Percentiles rank a stretch among this genome's conserved stretches.
These are phyloP conservation scores for Elongisporangium anandrum DNA, from an alignment of 352 stramenopile species.

Conservation along the genomic window DNA sequence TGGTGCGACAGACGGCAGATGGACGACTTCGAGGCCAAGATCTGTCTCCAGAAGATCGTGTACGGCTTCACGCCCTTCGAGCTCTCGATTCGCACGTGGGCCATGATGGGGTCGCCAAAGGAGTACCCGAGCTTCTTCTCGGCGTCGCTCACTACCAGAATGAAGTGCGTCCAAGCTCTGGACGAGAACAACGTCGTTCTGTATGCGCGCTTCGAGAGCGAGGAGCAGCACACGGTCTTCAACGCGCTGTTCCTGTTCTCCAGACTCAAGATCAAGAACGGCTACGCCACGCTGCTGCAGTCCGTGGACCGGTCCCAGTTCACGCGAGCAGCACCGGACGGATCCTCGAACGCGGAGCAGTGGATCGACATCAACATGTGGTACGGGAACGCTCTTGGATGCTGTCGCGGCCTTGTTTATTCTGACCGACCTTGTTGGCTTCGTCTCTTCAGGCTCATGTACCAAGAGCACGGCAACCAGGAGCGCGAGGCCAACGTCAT, in stretches of 20 bases:
- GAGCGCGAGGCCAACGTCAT: slow-evolving; percentile 30
- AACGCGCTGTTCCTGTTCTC: slow-evolving; percentile 45
- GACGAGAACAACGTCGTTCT: slow-evolving; percentile 32
- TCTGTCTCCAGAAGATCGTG: slow-evolving; percentile 35
- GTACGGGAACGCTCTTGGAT: too few species aligned
- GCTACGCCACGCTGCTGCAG: slow-evolving; percentile 42
- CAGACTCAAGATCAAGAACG: slow-evolving; percentile 25
- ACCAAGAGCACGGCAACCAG: slow-evolving; percentile 24
- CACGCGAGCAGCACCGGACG: not conserved
- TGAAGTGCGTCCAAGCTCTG: slow-evolving; percentile 23
- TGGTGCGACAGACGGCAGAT: slow-evolving; percentile 30
- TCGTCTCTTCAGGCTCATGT: slow-evolving; percentile 56
- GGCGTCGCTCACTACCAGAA: slow-evolving; percentile 24
- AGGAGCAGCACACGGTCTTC: slow-evolving; percentile 17
- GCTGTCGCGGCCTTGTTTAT: too few species aligned
- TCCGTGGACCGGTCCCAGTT: slow-evolving; percentile 28
- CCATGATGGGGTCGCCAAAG: slow-evolving; percentile 26
- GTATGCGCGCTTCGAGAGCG: slow-evolving; percentile 21
- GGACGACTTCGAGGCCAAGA: slow-evolving; percentile 17
- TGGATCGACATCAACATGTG: slow-evolving; percentile 68
- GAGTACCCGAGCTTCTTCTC: slow-evolving; percentile 28
- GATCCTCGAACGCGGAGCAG: slow-evolving; percentile 3
- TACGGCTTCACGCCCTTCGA: slow-evolving; percentile 12
- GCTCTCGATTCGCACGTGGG: slow-evolving; percentile 23
- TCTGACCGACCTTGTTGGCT: too few species aligned